Evolutionary conservation across 2,329 filamentous ascomycete species (phyloP), one percentile per base, ranked within the genome.

Genomic region (Bipolaris bicolor): DNA sequence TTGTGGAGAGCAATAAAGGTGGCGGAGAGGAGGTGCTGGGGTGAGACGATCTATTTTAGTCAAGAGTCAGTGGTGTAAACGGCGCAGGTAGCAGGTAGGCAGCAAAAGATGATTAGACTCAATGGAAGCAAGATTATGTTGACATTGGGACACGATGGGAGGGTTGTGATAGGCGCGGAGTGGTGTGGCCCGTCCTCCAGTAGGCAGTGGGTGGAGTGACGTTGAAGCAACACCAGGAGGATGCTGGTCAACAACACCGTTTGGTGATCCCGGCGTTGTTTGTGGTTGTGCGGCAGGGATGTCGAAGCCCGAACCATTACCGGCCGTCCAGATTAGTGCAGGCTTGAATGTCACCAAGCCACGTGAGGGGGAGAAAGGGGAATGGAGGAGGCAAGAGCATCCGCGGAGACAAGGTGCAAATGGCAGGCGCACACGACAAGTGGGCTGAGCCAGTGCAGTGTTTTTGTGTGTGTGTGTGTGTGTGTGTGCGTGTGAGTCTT

Each of bases 1-100:
- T 87, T 84, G 57, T 87, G 89, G 62, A 92, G 80, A n/a, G 92
- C 90, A 70, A 88, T 86, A 79, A 91, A 94, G 26, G 89, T 83
- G 22, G 91, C 90, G 1, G 90, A 86, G 22, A 95, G 83, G 43
- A 92, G 80, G 65, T 96, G 92, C 5, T 83, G 79, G 31, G 88
- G 83, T 1, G 91, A 92, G 22, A 92, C 76, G 55, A 96, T 81
- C 88, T 90, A 58, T 24, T 45, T 41, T 46, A 11, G 45, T 20
- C 31, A 7, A 29, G 24, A 24, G 45, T 48, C 18, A 48, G 39
- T 43, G 9, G 33, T 20, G 3, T 31, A 31, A 31, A 31, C 29
- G 29, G 29, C 29, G 29, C 29, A 16, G 16, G 7, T 18, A 18
- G 18, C 16, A 18, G 37, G 37, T 18, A 39, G 6, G 37, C 7